A percentile compares a stretch with the other conserved stretches of the same genome.
Evolutionary conservation across 768 basidiomycete species (phyloP).

Genomic region (Phylloporus scabripes): DNA sequence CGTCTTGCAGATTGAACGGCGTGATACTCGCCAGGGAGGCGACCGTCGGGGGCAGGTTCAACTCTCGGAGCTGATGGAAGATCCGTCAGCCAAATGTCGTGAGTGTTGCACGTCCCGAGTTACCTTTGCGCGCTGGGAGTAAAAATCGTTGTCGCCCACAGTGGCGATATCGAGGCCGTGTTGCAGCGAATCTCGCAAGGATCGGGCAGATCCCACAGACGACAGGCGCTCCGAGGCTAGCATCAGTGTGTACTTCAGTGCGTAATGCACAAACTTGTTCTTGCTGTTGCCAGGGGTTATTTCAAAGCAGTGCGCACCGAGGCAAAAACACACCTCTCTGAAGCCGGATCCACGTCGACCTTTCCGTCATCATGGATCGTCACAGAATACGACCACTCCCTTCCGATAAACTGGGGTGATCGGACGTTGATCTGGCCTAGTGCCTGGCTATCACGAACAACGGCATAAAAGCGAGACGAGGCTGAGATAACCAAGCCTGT

Average conservation of each 20-base stretch:
- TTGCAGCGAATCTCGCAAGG: conserved; percentile 38
- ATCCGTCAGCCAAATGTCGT: conserved; percentile 2
- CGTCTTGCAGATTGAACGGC: conserved; percentile 70
- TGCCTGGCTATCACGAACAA: conserved; percentile 40
- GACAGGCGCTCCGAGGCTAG: conserved; percentile 50
- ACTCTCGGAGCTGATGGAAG: conserved; percentile 50
- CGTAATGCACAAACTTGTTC: conserved; percentile 93
- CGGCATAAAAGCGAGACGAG: conserved; percentile 90
- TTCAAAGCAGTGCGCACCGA: background rate
- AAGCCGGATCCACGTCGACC: conserved; percentile 20
- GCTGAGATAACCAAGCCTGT: conserved; percentile 88
- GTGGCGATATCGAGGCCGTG: conserved; percentile 72
- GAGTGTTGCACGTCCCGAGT: background rate
- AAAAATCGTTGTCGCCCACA: conserved; percentile 95
- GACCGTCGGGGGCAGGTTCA: conserved; percentile 57
- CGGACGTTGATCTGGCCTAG: conserved; percentile 57
- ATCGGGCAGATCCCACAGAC: conserved; percentile 35
- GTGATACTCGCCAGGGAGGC: conserved; percentile 62
- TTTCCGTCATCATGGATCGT: conserved; percentile 30
- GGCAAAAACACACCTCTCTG: conserved; percentile 18
- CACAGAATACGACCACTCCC: conserved; percentile 70
- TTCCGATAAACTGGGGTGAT: conserved; percentile 87
- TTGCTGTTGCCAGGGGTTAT: conserved; percentile 35
- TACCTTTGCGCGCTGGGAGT: conserved; percentile 88
- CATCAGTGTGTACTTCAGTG: conserved; percentile 72